These are phyloP conservation scores for Dorcoceras hygrometricum DNA, from an alignment of 257 asterid species.

Conservation along the genomic window DNA sequence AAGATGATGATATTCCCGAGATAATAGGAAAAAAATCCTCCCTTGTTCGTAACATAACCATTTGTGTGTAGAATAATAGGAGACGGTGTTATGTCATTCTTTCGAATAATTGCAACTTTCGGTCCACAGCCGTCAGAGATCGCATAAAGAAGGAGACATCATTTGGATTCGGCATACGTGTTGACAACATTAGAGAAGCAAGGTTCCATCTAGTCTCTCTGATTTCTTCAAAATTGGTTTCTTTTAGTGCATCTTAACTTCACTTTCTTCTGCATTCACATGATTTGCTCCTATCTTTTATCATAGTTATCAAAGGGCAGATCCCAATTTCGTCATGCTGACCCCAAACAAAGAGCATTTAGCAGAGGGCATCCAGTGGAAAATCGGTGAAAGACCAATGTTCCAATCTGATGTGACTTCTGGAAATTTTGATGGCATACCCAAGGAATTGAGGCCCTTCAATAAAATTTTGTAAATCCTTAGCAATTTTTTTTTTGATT, in stretches of 20 bases:
- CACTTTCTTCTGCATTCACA: background rate
- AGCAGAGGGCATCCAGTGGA: constrained; percentile 89
- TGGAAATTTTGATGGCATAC: constrained; percentile 73
- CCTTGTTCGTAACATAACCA: background rate
- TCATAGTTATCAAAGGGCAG: constrained; percentile 82
- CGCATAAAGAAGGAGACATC: constrained; percentile 61
- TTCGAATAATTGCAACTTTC: constrained; percentile 19
- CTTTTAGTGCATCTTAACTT: background rate
- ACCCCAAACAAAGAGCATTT: constrained; percentile 93
- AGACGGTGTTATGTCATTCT: background rate
- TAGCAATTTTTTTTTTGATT: background rate
- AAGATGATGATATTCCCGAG: background rate
- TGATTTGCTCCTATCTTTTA: background rate
- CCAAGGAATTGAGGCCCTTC: constrained; percentile 76
- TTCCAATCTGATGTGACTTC: constrained; percentile 71
- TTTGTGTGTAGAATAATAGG: background rate
- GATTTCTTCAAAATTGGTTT: constrained; percentile 8
- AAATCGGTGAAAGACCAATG: constrained; percentile 64
- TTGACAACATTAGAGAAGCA: constrained; percentile 82
- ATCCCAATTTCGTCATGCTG: constrained; percentile 89
- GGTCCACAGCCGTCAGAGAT: constrained; percentile 66
- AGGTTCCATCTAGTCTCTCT: constrained; percentile 46
- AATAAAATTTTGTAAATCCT: constrained; percentile 51
- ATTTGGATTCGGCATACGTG: constrained; percentile 67
- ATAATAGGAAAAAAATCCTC: background rate